Base-by-base conservation (phyloP, 345 rosid genomes). In the Syzygium oleosum region DNA sequence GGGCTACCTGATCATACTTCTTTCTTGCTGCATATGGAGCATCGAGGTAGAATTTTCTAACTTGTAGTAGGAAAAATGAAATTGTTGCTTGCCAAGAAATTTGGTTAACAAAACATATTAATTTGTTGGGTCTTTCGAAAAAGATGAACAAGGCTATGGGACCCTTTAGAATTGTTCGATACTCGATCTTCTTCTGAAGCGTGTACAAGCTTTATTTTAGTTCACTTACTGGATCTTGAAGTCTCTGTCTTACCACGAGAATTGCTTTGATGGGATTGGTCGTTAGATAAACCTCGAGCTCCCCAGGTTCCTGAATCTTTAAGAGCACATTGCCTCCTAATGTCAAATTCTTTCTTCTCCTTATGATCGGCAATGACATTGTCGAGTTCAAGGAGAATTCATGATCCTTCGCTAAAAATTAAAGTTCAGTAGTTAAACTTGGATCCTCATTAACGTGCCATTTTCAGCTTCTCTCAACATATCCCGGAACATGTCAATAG, bases 261-360 rank as follows among this genome's bases (percentile, higher is more conserved):
- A 91, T 58, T 7, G 84, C 88, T 84, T 89, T 89, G 61, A 89
- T 85, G 73, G 84, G 85, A 38, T 89, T 55, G 19, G 9, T 38
- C 27, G 87, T 88, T 2, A 87, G 87, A 53, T 59, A 85, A 53
- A 86, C 87, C 17, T 89, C 85, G 17, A 63, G 56, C 8, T 79
- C 52, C 27, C 52, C 56, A 65, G 73, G 73, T 41, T 86, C 88
- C 9, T 65, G 86, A 86, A 88, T 34, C 87, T 88, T 88, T 29
- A 90, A 84, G 22, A 86, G 90, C 34, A 86, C 87, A 80, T 91
- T 91, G 12, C 89, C 65, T 23, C 23, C 4, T 12, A 6, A 43
- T 54, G 51, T 34, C 9, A 7, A 22, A 46, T 87, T 51, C 59
- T 55, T 88, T 52, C 25, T 22, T 85, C 51, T 56, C 21, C 52